These are phyloP conservation scores for Thielaviopsis cerberus DNA, from an alignment of 2,329 filamentous ascomycete species.

Conservation along the genomic window DNA sequence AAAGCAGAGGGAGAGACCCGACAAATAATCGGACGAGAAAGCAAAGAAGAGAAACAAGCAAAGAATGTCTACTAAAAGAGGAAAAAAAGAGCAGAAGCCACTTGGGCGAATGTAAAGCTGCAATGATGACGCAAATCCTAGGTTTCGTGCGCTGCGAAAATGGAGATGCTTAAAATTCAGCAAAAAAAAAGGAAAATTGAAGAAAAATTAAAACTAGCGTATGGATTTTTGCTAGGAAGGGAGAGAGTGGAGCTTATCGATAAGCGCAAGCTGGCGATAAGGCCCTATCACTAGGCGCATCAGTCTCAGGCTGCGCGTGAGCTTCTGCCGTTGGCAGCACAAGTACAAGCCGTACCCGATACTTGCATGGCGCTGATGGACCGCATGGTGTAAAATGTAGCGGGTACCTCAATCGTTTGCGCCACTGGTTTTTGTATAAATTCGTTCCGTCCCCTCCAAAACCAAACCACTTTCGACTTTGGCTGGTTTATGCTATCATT, in stretches of 20 bases:
- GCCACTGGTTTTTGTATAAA: background rate
- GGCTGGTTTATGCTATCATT: background rate
- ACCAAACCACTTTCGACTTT: too few relatives aligned
- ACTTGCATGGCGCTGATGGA: background rate
- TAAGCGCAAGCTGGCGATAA: conserved; percentile 18
- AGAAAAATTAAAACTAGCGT: conserved; percentile 1
- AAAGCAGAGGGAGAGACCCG: background rate
- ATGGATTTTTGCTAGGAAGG: background rate
- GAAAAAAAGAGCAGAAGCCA: background rate
- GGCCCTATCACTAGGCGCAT: background rate
- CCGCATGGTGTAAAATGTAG: background rate
- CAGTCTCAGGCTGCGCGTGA: too few relatives aligned
- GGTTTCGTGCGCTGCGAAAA: background rate
- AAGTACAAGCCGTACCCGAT: background rate
- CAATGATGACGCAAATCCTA: background rate
- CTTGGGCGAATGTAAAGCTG: background rate
- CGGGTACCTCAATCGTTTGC: background rate
- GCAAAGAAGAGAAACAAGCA: background rate
- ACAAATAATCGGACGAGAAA: background rate
- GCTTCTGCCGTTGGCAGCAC: too few relatives aligned
- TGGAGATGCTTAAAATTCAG: background rate
- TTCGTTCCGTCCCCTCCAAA: background rate
- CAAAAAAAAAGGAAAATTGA: background rate
- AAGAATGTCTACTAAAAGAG: background rate
- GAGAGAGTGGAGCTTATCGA: conserved; percentile 7